These are phyloP conservation scores for Eremomyces bilateralis DNA, from an alignment of 495 filamentous ascomycete species.

Conservation along the genomic window DNA sequence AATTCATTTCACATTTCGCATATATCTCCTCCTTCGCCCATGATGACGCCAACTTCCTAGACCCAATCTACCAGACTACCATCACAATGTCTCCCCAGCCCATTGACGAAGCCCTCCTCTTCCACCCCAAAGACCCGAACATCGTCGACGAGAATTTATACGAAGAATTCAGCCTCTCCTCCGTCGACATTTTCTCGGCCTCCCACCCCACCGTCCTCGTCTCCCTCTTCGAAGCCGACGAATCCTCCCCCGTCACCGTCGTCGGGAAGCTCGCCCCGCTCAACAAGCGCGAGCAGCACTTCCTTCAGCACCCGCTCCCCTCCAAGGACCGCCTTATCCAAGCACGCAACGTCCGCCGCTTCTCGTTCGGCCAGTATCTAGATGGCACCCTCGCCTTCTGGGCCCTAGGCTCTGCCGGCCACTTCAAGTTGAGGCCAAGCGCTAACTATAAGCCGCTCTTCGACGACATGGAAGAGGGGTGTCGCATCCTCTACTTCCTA, in stretches of 20 bases:
- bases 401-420: slow-evolving; percentile 57
- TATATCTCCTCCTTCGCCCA: no score
- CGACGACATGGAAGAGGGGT: slow-evolving; percentile 43
- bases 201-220: no score
- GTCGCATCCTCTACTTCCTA: slow-evolving; percentile 48
- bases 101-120: no score
- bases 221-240: background rate
- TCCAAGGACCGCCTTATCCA: slow-evolving; percentile 40
- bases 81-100: no score
- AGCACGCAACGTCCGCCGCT: slow-evolving; percentile 37
- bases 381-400: slow-evolving; percentile 42
- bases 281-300: background rate
- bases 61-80: no score
- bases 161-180: no score
- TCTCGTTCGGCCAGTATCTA: slow-evolving; percentile 45
- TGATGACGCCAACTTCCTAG: no score
- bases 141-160: no score
- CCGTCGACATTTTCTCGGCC: no score
- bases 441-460: slow-evolving; percentile 37
- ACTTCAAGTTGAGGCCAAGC: slow-evolving; percentile 51
- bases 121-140: no score
- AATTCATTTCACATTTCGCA: no score
- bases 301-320: no score
- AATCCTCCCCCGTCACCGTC: background rate
- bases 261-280: background rate